Conservation (phyloP, 2,329 filamentous ascomycete genomes). For the Neofusicoccum sp. region DNA sequence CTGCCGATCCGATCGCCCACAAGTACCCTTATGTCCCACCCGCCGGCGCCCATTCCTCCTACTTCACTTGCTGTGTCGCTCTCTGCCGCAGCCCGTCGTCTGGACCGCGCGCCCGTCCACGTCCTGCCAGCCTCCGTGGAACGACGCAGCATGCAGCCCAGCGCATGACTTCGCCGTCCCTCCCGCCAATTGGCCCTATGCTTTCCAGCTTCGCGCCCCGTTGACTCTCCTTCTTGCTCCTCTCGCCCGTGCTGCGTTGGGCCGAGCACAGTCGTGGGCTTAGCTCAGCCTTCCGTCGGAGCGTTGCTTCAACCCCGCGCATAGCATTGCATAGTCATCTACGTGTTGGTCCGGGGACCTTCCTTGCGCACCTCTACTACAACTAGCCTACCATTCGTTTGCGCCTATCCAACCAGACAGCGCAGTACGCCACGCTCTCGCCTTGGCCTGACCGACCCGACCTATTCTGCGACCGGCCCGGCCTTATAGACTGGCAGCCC, state of each 20-base stretch:
- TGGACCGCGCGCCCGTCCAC: constrained; percentile 14
- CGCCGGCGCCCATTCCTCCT: not conserved
- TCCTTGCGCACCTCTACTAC: constrained; percentile 3
- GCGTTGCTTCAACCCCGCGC: not conserved
- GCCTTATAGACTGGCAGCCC: not conserved
- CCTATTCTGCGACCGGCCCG: not conserved
- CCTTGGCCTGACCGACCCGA: not conserved
- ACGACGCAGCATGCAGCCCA: constrained; percentile 18
- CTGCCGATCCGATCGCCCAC: constrained; percentile 16
- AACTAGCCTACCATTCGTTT: not conserved
- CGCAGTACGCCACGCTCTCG: not conserved
- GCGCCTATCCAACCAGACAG: not conserved
- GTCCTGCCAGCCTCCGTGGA: constrained; percentile 15
- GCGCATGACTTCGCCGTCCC: constrained; percentile 11
- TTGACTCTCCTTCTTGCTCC: constrained; percentile 1
- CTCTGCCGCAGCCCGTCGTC: not conserved
- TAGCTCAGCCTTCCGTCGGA: constrained; percentile 2
- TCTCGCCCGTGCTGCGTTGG: not conserved
- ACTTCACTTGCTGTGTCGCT: constrained; percentile 10
- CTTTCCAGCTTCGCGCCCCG: constrained; percentile 4
- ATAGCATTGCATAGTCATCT: not conserved
- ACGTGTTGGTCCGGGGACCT: not conserved
- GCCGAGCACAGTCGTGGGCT: constrained; percentile 12
- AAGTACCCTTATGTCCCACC: constrained; percentile 20
- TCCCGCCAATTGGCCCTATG: constrained; percentile 20